Base-by-base conservation (phyloP, 1,284 basidiomycete species). In the Amanita bisporigera region DNA sequence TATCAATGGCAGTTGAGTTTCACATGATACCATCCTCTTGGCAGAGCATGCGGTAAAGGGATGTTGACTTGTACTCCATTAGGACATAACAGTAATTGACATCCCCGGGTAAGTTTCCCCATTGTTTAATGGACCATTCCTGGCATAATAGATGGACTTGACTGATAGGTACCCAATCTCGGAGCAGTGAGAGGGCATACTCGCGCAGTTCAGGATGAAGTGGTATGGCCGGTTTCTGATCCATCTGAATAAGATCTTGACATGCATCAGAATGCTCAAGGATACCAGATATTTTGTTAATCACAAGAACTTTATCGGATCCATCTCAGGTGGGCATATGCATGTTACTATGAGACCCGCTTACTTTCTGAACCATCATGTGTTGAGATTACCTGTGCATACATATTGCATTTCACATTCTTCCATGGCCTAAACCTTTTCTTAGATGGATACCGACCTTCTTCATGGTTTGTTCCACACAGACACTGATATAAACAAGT, bases 261-360 rank as follows among this genome's bases (percentile, higher is more conserved):
- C 73, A 75, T 7, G 24, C 52, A 24, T 64, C 67, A 29, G 69
- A 73, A 57, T 75, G 74, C 40, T 72, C 69, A 29, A 75, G 52
- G 36, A 72, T 67, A 26, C 72, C 73, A 21, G 69, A 68, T 26
- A 74, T 69, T 62, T 73, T 62, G 45, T 75, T 67, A 68, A 75
- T 70, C 10, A 65, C 69, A 61, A 73, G 40, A 24, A 74, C 38
- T n/a, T 36, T 24, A 21, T 58, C 45, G 5, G 33, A 40, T 65
- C 65, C 62, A 63, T 15, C 45, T 58, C 26, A 24, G 24, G 50
- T 29, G 61, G 62, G 43, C 67, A 63, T 64, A 63, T 36, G 24
- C 68, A 36, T 62, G 58, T 63, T n/a, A n/a, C n/a, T 21, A 66
- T 60, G 55, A 49, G 57, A 26, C 45, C 33, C 26, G 24, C 43